Conservation (phyloP, 805 yeast genomes). For the Komagataella kurtzmanii region DNA sequence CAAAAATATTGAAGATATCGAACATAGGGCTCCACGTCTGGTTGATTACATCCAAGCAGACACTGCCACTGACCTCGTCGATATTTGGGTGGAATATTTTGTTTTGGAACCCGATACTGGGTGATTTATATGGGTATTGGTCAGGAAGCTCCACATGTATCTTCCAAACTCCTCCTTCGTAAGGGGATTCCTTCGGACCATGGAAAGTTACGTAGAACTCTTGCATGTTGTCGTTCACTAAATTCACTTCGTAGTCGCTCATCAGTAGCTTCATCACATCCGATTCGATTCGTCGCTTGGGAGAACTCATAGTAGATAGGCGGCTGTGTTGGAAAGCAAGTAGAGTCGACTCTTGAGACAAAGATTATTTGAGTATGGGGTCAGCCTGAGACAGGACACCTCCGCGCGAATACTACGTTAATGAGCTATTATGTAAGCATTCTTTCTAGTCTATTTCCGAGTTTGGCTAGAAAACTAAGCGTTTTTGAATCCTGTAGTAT, state of each 20-base stretch:
- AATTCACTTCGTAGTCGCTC: conserved; percentile 83
- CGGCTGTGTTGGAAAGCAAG: not conserved
- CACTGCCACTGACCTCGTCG: conserved; percentile 82
- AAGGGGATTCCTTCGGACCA: conserved; percentile 84
- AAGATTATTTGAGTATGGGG: not conserved
- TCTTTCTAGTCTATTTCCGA: not conserved
- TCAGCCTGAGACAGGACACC: not conserved
- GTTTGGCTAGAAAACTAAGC: not conserved
- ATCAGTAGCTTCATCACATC: conserved; percentile 93
- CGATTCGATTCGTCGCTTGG: conserved; percentile 75
- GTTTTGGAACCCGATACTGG: conserved; percentile 88
- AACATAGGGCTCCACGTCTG: conserved; percentile 99
- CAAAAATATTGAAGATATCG: conserved; percentile 82
- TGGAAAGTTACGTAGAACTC: conserved; percentile 75
- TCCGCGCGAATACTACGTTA: not conserved
- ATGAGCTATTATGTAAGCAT: not conserved
- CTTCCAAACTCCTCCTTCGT: conserved; percentile 83
- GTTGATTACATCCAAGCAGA: conserved; percentile 90
- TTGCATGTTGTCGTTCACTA: conserved; percentile 74
- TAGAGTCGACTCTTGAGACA: not conserved
- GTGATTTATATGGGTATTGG: conserved; percentile 90
- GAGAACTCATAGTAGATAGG: conserved; percentile 26
- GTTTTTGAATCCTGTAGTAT: not conserved
- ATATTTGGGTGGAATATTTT: conserved; percentile 92
- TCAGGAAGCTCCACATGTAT: conserved; percentile 89